Base-by-base conservation (phyloP, 148 eudicot genomes). In the Diospyros lotus region DNA sequence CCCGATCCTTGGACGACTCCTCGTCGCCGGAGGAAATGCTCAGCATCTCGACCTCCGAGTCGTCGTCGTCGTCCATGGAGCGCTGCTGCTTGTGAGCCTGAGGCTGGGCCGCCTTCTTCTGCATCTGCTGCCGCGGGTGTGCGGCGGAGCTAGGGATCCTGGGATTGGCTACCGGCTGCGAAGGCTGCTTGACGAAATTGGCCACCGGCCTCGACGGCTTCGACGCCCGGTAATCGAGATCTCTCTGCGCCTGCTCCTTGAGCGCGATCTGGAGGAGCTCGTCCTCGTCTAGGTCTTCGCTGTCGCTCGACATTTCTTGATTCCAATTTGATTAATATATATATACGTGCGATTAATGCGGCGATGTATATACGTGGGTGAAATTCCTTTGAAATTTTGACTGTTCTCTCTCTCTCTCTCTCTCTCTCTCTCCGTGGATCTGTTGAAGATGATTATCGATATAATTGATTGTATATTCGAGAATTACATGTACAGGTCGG, bases 251-350 rank as follows among this genome's bases (percentile, higher is more conserved):
- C 82, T 95, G 98, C 78, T 95, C 98, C 53, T 87, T 86, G 63
- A 95, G 80, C 4, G 98, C 98, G 82, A 89, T 90, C 82, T 95
- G 98, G 42, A 95, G 87, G 38, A 95, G 97, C 93, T 95, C 98
- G 74, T 95, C 98, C 69, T 94, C 98, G 80, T 93, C 91, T 1
- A 86, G 69, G 69, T 82, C 89, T 61, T 84, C 94, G 73, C 91
- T 87, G 75, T 80, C 97, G 78, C 79, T 87, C 75, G 91, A 85
- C 89, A 93, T 93, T 76, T 52, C 76, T 40, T 9, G 17, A 11
- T 68, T 42, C 18, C n/a, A 6, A 52, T 63, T 28, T 28, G 28
- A 28, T 28, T 28, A 28, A 28, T 28, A 28, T 28, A 28, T 28
- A 28, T 28, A 28, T 28, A 61, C 66, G 51, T 58, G 76, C 53